phyloP scores from a whole-genome alignment of 2,329 filamentous ascomycete genomes.

The Neofusicoccum cordaticola region DNA sequence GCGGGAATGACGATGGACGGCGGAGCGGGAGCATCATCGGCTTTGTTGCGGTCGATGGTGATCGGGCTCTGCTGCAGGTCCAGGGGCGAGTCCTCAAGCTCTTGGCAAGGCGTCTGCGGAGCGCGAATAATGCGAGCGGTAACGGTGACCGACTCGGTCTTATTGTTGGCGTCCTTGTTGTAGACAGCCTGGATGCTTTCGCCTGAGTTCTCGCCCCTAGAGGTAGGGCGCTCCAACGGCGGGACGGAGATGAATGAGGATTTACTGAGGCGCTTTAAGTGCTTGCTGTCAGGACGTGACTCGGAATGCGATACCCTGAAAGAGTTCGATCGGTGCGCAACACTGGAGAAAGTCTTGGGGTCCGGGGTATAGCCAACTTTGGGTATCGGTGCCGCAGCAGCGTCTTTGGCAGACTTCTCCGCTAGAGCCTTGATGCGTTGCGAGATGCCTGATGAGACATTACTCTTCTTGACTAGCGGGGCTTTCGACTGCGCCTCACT shows the following conservation, averaged over 20 bases:
- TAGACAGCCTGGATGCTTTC: slow-evolving; percentile 34
- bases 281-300: slow-evolving; percentile 27
- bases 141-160: slow-evolving; percentile 79
- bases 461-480: slow-evolving; percentile 65
- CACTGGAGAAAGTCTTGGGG: slow-evolving; percentile 27
- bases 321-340: slow-evolving; percentile 38
- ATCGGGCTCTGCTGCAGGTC: slow-evolving; percentile 57
- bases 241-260: slow-evolving; percentile 22
- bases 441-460: slow-evolving; percentile 86
- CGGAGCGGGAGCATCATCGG: slow-evolving; percentile 25
- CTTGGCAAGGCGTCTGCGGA: slow-evolving; percentile 30
- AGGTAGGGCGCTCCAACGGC: slow-evolving; percentile 9
- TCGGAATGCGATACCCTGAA: slow-evolving; percentile 36
- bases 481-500: slow-evolving; percentile 23
- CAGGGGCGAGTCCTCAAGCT: slow-evolving; percentile 51
- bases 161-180: slow-evolving; percentile 37
- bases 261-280: slow-evolving; percentile 30
- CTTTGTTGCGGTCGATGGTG: slow-evolving; percentile 53
- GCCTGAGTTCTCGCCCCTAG: slow-evolving; percentile 7
- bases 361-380: slow-evolving; percentile 24
- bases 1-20: slow-evolving; percentile 24
- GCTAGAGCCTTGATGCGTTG: slow-evolving; percentile 92
- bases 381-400: slow-evolving; percentile 18
- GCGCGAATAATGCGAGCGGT: slow-evolving; percentile 75
- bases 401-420: slow-evolving; percentile 62